phyloP scores from a whole-genome alignment of 1,284 basidiomycete genomes.

The Malassezia cuniculi region DNA sequence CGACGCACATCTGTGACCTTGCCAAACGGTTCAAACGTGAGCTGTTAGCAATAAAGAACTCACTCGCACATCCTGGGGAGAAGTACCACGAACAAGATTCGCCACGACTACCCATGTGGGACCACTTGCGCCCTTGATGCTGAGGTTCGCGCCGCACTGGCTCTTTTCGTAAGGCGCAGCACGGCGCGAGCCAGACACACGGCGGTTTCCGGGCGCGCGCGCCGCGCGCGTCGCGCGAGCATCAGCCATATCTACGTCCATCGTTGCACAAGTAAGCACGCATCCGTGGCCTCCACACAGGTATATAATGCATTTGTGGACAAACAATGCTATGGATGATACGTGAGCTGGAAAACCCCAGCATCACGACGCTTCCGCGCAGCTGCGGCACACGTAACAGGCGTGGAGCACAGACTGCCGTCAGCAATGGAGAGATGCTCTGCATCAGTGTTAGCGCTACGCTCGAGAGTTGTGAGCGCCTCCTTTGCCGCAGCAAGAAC shows the following conservation, averaged over 20 bases:
- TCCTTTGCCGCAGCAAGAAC: no score
- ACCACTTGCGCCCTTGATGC: constrained; percentile 32
- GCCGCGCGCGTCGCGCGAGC: constrained; percentile 1
- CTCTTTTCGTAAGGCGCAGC: neutral
- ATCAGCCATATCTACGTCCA: constrained; percentile 15
- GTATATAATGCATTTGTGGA: no score
- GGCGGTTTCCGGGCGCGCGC: constrained; percentile 1
- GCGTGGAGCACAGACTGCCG: no score
- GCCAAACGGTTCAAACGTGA: constrained; percentile 36
- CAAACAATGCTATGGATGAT: no score
- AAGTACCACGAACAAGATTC: constrained; percentile 34
- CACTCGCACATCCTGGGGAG: constrained; percentile 30
- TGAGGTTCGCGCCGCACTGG: constrained; percentile 10
- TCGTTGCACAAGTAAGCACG: no score
- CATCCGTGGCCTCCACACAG: no score
- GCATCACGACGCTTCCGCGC: no score
- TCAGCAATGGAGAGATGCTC: no score
- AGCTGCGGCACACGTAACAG: no score
- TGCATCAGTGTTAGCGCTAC: no score
- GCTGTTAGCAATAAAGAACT: constrained; percentile 2
- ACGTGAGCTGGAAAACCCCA: no score
- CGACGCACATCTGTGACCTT: constrained; percentile 22
- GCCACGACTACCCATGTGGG: constrained; percentile 37
- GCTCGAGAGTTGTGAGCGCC: no score
- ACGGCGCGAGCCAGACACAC: neutral